Evolutionary conservation across 2,329 filamentous ascomycete species (phyloP), one percentile per base, ranked within the genome.

Genomic region (Lasiodiplodia citricola): DNA sequence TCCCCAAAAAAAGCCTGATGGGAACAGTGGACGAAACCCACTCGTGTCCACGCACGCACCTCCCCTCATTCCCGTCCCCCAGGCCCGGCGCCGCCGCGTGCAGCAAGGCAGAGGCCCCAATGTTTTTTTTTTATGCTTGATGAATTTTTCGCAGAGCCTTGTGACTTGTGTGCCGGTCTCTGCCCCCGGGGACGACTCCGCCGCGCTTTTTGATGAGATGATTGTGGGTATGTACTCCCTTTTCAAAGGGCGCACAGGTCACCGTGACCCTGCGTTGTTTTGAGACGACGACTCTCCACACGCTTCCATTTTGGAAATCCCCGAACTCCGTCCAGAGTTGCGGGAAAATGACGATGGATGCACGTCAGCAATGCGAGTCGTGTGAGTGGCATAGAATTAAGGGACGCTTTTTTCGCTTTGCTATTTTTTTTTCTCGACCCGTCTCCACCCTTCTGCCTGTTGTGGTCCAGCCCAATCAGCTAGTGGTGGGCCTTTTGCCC

Each of bases 401-500:
- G 18, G 31, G 25, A 21, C 28, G n/a, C 44, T 21, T 25, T 25
- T 28, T 35, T 47, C 23, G 44, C 44, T 31, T 64, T 64, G 28
- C 31, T 64, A 51, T 52, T 64, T 64, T 63, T 50, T 64, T 51
- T 62, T 62, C n/a, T 52, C 37, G 37, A 25, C n/a, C 57, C 16
- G 16, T 13, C 44, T 52, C 60, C 47, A 64, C 28, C 31, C 7
- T 25, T 13, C 6, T 21, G 44, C 18, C 44, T 52, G 28, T 64
- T n/a, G 60, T 23, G 44, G 47, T 52, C 47, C 47, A 51, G 60
- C 60, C 47, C 28, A 38, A 21, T n/a, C 56, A 44, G 37, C 35
- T 41, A 4, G 35, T 10, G 56, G 38, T 25, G 54, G 28, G 7
- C 54, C 28, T 18, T 37, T 52, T 11, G 4, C 50, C 28, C 11